Evolutionary conservation across 2,329 filamentous ascomycete genomes (phyloP), one percentile per base, ranked within the genome.

Genomic region (Phyllosticta paracitricarpa): DNA sequence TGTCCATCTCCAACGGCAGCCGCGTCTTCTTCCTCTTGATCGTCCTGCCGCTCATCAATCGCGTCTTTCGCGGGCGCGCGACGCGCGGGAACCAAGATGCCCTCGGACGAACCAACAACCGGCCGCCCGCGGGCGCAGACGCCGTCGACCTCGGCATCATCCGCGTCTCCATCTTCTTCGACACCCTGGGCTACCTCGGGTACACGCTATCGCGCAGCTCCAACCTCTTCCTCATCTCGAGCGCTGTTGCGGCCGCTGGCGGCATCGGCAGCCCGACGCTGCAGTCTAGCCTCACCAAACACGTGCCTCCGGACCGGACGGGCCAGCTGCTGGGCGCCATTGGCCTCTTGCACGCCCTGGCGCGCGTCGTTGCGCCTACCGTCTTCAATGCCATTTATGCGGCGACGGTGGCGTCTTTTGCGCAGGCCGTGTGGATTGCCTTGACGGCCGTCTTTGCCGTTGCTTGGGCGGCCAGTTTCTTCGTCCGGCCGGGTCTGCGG

Each of bases 241-340:
- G 90, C 56, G 78, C 89, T 54, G 68, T 92, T 19, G 87, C 90
- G 1, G 82, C 90, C 0, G 76, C 95, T 51, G 93, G 93, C 25
- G 92, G 92, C 1, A 86, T 97, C 54, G 92, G 88, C 0, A 88
- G 87, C 40, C 92, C 94, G 1, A 94, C 89, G 0, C 80, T 96
- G 57, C 91, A 96, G 69, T 87, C 89, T 1, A 83, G 88, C 0
- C 78, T 97, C 57, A 97, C 91, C 22, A 97, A 97, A 71, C 94
- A 97, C 72, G 87, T 97, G 0, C 90, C 92, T 0, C 80, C 85
- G 0, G 89, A 94, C 65, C 83, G 84, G 55, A 87, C 94, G 0
- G 94, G 94, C 0, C 86, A 94, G 71, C 78, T 97, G n/a, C 81
- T 99, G 0, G 94, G 94, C 24, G 92, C 91, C 1, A 88, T 87